Conservation (phyloP, 2,329 filamentous ascomycete genomes). For the Aspergillus bombycis region DNA sequence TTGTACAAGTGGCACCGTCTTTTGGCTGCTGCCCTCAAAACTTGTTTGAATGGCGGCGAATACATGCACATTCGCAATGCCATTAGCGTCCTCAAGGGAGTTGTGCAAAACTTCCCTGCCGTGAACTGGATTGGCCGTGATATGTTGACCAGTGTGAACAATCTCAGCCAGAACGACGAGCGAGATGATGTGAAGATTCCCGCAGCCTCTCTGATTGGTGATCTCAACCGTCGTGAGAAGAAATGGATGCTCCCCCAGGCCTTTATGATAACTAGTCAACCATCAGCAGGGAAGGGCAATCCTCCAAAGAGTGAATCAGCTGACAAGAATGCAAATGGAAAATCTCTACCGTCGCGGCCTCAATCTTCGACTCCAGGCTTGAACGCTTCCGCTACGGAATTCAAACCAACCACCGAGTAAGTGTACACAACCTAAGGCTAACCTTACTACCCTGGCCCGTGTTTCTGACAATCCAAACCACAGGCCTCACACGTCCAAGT, state of each 20-base stretch:
- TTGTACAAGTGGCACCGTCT: constrained; percentile 90
- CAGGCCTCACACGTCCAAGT: constrained; percentile 33
- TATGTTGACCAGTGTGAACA: constrained; percentile 47
- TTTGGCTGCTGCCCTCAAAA: constrained; percentile 76
- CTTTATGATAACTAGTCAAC: constrained; percentile 43
- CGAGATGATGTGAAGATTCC: constrained; percentile 55
- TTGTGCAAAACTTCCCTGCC: constrained; percentile 81
- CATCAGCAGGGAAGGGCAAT: constrained; percentile 20
- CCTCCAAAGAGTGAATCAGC: constrained; percentile 29
- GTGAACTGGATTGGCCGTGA: constrained; percentile 80
- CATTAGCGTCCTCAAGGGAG: constrained; percentile 81
- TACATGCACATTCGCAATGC: constrained; percentile 99
- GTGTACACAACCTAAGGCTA: constrained; percentile 23
- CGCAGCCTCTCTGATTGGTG: constrained; percentile 53
- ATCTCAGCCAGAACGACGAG: constrained; percentile 48
- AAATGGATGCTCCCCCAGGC: constrained; percentile 53
- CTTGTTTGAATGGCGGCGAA: constrained; percentile 78
- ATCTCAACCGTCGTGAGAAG: constrained; percentile 52
- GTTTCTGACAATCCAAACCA: constrained; percentile 25
- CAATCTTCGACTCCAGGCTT: constrained; percentile 38
- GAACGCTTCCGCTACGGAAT: constrained; percentile 47
- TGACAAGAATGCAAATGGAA: constrained; percentile 20
- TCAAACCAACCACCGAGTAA: constrained; percentile 44
- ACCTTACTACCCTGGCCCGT: background rate
- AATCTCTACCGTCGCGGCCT: constrained; percentile 31